Evolutionary conservation across 2,329 filamentous ascomycete genomes (phyloP).

Genomic region (Geoglossum cookeanum): DNA sequence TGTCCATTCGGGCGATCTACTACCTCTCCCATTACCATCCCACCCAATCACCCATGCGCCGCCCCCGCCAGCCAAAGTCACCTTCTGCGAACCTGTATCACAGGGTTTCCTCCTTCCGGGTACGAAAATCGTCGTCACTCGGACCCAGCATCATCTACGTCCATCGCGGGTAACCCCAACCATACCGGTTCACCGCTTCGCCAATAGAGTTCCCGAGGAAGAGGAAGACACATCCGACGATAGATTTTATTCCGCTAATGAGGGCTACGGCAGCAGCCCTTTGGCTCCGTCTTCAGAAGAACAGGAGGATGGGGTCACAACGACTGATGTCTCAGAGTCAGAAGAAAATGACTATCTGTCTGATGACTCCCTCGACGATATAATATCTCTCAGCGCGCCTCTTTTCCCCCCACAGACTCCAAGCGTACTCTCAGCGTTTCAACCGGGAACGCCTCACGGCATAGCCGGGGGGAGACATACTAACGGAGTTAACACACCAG

Average conservation of each 20-base stretch:
- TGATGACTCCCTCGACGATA: slow-evolving; percentile 80
- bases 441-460: slow-evolving; percentile 60
- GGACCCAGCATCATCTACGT: slow-evolving; percentile 34
- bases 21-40: slow-evolving; percentile 56
- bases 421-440: slow-evolving; percentile 61
- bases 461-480: slow-evolving; percentile 40
- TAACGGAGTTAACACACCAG: slow-evolving; percentile 63
- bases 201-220: slow-evolving; percentile 38
- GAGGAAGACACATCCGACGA: slow-evolving; percentile 77
- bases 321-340: slow-evolving; percentile 38
- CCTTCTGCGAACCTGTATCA: slow-evolving; percentile 83
- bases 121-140: slow-evolving; percentile 70
- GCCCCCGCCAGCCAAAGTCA: slow-evolving; percentile 68
- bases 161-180: slow-evolving; percentile 27
- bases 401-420: slow-evolving; percentile 57
- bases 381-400: slow-evolving; percentile 75
- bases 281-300: slow-evolving; percentile 20
- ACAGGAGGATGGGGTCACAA: slow-evolving; percentile 22
- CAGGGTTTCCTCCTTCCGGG: slow-evolving; percentile 61
- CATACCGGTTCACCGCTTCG: slow-evolving; percentile 22
- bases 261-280: slow-evolving; percentile 38
- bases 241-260: slow-evolving; percentile 80
- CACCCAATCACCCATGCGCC: slow-evolving; percentile 77
- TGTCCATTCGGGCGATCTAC: slow-evolving; percentile 65
- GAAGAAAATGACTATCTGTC: slow-evolving; percentile 65